Evolutionary conservation across 768 basidiomycete genomes (phyloP).

Genomic region (Lentinula guzmanii): DNA sequence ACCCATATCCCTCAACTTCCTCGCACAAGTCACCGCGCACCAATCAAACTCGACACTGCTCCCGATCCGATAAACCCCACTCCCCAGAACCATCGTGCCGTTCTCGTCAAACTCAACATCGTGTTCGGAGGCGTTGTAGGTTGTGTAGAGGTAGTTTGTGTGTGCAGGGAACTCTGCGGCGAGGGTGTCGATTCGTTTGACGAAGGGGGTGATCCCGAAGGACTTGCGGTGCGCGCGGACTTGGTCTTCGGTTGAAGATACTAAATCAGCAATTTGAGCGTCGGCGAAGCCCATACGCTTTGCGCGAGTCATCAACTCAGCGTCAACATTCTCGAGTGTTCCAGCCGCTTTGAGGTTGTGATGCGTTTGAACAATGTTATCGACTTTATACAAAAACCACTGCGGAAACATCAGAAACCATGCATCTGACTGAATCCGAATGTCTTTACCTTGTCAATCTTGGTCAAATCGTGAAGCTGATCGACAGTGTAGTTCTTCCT

Average conservation of each 20-base stretch:
- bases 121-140: constrained; percentile 94
- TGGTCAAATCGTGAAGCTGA: constrained; percentile 85
- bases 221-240: constrained; percentile 87
- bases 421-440: not conserved
- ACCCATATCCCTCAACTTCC: constrained; percentile 88
- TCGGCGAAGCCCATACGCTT: constrained; percentile 97
- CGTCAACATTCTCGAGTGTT: constrained; percentile 61
- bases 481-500: constrained; percentile 89
- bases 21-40: constrained; percentile 99
- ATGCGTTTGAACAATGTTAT: constrained; percentile 94
- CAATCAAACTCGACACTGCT: constrained; percentile 99
- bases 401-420: constrained; percentile 19
- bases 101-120: constrained; percentile 95
- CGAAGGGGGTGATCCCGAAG: constrained; percentile 87
- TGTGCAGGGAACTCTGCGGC: constrained; percentile 98
- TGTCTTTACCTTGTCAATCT: constrained; percentile 84
- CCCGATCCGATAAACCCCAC: constrained; percentile 97
- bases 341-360: constrained; percentile 65
- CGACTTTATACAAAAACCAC: constrained; percentile 99
- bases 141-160: constrained; percentile 99
- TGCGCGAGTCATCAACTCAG: constrained; percentile 77
- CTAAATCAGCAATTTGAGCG: constrained; percentile 79
- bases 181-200: constrained; percentile 98
- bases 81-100: constrained; percentile 98
- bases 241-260: constrained; percentile 64